These are phyloP conservation scores for Flaveria floridana DNA, from an alignment of 140 eudicot species.

Conservation along the genomic window DNA sequence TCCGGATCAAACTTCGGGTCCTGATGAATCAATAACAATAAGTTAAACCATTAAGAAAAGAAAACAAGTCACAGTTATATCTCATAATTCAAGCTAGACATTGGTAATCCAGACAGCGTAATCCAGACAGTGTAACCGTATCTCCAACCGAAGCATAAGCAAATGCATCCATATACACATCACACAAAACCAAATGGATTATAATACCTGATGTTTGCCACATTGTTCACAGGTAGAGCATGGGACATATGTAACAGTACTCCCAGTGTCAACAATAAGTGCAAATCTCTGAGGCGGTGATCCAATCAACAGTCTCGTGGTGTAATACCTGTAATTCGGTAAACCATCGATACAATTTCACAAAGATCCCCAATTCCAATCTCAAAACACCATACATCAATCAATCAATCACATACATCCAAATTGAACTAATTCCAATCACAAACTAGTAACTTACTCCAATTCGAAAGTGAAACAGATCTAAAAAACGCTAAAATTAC, in stretches of 20 bases:
- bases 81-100: too few species aligned
- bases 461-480: constrained; percentile 7
- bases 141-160: too few species aligned
- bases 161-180: too few species aligned
- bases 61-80: not conserved
- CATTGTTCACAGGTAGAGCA: constrained; percentile 91
- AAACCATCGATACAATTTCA: constrained; percentile 19
- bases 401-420: not conserved
- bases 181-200: not conserved
- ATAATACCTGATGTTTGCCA: constrained; percentile 89
- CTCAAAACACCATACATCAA: not conserved
- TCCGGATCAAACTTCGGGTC: constrained; percentile 94
- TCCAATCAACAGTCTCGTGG: constrained; percentile 85
- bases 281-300: constrained; percentile 93
- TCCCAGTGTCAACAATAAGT: constrained; percentile 89
- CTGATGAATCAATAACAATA: constrained; percentile 40
- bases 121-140: too few species aligned
- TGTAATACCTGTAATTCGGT: constrained; percentile 56
- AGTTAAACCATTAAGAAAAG: not conserved
- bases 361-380: constrained; percentile 11
- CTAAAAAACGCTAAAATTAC: constrained; percentile 36
- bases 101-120: too few species aligned
- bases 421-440: constrained; percentile 6
- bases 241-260: constrained; percentile 96
- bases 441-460: not conserved